Evolutionary conservation across 257 asterid genomes (phyloP).

Genomic region (Fraxinus pennsylvanica): DNA sequence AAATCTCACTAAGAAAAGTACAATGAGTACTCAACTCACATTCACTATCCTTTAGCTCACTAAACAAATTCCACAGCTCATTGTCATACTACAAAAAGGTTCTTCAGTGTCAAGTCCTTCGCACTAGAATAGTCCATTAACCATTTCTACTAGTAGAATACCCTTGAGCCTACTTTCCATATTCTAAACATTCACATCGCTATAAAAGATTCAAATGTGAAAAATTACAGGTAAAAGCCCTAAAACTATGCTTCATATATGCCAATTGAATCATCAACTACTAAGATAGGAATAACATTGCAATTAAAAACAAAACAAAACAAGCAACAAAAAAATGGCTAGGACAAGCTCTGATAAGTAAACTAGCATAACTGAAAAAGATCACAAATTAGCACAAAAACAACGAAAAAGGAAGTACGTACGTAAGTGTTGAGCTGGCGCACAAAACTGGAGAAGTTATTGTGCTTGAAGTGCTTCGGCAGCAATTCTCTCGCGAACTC

Average conservation of each 20-base stretch:
- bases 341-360: background rate
- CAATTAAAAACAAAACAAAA: background rate
- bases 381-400: background rate
- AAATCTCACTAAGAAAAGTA: background rate
- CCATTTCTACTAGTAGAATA: background rate
- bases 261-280: background rate
- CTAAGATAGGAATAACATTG: background rate
- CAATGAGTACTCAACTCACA: background rate
- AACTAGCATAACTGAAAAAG: background rate
- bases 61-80: background rate
- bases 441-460: constrained; percentile 80
- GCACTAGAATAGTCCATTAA: background rate
- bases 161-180: background rate
- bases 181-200: background rate
- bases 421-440: constrained; percentile 64
- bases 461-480: constrained; percentile 80
- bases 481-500: constrained; percentile 65
- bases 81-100: background rate
- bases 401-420: constrained; percentile 13
- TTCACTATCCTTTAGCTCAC: background rate
- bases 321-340: background rate
- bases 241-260: background rate
- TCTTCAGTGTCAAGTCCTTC: background rate
- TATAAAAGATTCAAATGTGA: background rate
- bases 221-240: background rate